Percentiles rank a stretch among this genome's conserved stretches.
phyloP scores from a whole-genome alignment of 805 yeast species.

The Scheffersomyces lignosus region DNA sequence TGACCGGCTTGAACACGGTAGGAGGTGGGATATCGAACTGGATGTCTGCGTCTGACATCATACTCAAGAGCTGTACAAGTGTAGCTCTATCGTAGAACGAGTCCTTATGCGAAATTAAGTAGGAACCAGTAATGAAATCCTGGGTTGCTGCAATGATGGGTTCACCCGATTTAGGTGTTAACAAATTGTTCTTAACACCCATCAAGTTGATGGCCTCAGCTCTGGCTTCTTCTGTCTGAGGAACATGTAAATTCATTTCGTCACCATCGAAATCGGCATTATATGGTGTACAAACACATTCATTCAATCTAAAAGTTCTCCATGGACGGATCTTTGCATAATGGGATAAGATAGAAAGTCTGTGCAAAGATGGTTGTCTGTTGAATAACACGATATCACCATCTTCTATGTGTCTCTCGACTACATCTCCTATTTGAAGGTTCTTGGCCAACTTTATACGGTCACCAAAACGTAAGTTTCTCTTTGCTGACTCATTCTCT shows the following conservation, averaged over 20 bases:
- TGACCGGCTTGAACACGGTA: conserved; percentile 82
- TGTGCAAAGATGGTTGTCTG: conserved; percentile 96
- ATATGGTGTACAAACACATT: conserved; percentile 98
- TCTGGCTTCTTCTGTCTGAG: conserved; percentile 98
- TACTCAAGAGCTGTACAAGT: conserved; percentile 76
- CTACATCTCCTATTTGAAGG: conserved; percentile 84
- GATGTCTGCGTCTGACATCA: conserved; percentile 92
- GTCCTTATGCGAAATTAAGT: conserved; percentile 88
- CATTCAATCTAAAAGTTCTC: conserved; percentile 95
- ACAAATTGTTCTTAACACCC: conserved; percentile 94
- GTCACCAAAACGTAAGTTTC: conserved; percentile 89
- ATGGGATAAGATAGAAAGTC: conserved; percentile 91
- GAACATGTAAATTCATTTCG: conserved; percentile 98
- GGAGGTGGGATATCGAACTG: conserved; percentile 97
- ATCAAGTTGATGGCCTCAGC: conserved; percentile 97
- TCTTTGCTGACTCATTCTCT: conserved; percentile 78
- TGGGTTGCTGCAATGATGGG: conserved; percentile 99
- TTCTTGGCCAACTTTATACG: conserved; percentile 72
- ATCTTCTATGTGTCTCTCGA: conserved; percentile 95
- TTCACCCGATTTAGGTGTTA: conserved; percentile 97
- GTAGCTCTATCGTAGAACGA: conserved; percentile 87
- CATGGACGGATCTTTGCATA: conserved; percentile 96
- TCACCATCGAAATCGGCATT: conserved; percentile 99
- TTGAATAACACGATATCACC: conserved; percentile 95
- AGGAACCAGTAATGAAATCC: conserved; percentile 97